Evolutionary conservation across 1,284 basidiomycete genomes (phyloP), one percentile per base, ranked within the genome.

Genomic region (Sphaerobolus stellatus): DNA sequence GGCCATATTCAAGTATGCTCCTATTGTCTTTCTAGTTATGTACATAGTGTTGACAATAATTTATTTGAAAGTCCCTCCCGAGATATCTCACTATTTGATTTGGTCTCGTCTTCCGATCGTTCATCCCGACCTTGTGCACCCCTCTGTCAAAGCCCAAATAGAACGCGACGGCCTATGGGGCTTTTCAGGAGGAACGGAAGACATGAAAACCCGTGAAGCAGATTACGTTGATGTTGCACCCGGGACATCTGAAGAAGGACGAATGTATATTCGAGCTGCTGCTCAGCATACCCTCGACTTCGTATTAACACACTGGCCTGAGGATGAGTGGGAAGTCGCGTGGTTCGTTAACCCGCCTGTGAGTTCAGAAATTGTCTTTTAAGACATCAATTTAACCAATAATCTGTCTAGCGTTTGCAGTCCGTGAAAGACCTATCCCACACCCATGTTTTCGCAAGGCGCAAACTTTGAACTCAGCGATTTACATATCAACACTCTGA

Each of bases 321-420:
- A 87, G 63, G 66, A 65, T 9, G 77, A 80, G 27, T 92, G 87
- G 86, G 90, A 92, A 69, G 90, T 88, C 0, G 86, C 86, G 2
- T 92, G 90, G 90, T 92, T 90, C 65, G 86, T 90, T 28, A 92
- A 92, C 64, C 89, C 90, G 43, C 86, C 85, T 41, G 89, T 90
- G 63, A 68, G 86, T 69, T 9, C 7, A 20, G 2, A 18, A 30
- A 50, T 28, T 63, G 38, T 50, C 24, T 7, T 46, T 44, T 54
- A 14, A 25, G 1, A 18, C 13, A 2, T 18, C 46, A 34, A 33
- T 25, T 33, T 29, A 16, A 1, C 52, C 31, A 8, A 5, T 59
- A 16, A 20, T n/a, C 20, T 50, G 16, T 48, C 54, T 55, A 88
- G 87, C 78, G 89, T 61, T 65, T 92, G 56, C 90, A 92, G 64